Evolutionary conservation across 129 eudicot genomes (phyloP).

Genomic region (Lactuca saligna): DNA sequence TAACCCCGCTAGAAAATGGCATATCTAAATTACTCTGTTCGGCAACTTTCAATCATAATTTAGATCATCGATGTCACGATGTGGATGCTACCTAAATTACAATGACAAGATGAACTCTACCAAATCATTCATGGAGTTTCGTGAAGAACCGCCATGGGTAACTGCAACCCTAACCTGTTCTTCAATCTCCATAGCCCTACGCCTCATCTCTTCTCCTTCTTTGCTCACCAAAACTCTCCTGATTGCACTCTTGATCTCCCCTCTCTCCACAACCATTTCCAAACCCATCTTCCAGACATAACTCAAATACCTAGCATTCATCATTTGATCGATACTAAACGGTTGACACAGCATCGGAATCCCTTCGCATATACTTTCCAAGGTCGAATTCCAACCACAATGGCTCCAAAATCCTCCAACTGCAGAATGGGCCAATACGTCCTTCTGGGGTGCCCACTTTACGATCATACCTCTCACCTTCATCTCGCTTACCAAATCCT

Average conservation of each 20-base stretch:
- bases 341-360: conserved; percentile 51
- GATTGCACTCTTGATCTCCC: conserved; percentile 22
- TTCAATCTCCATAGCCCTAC: conserved; percentile 24
- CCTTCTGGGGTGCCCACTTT: conserved; percentile 49
- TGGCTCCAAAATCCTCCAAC: conserved; percentile 56
- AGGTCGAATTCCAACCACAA: conserved; percentile 56
- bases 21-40: no score
- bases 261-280: conserved; percentile 24
- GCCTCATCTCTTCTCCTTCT: conserved; percentile 41
- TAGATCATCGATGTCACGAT: no score
- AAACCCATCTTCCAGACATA: conserved; percentile 41
- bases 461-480: conserved; percentile 38
- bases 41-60: no score
- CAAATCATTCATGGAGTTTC: conserved; percentile 25
- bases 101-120: conserved; percentile 28
- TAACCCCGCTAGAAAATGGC: no score
- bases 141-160: conserved; percentile 32
- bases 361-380: conserved; percentile 41
- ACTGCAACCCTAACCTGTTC: conserved; percentile 20
- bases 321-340: conserved; percentile 27
- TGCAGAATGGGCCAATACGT: conserved; percentile 43
- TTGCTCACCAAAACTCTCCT: conserved; percentile 29
- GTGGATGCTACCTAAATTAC: background rate
- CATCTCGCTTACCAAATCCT: conserved; percentile 18
- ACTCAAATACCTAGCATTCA: conserved; percentile 39